These are phyloP conservation scores for Thecaphora thlaspeos DNA, from an alignment of 1,284 basidiomycete species.

Conservation along the genomic window DNA sequence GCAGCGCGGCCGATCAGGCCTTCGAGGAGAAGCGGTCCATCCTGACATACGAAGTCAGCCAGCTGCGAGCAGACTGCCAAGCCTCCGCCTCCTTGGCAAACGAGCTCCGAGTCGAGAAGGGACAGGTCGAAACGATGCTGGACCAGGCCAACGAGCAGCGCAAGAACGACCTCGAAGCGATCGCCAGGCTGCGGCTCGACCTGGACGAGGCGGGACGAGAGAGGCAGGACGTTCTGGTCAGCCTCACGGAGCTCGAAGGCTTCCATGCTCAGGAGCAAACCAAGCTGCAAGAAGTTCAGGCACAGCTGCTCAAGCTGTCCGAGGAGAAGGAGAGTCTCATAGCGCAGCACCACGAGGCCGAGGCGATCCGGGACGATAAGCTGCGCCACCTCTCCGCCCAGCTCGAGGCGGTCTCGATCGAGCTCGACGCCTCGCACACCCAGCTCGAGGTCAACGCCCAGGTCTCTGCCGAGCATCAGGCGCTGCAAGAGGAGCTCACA, in stretches of 20 bases:
- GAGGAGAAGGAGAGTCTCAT: background rate
- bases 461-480: too few species aligned
- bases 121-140: background rate
- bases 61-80: background rate
- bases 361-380: too few species aligned
- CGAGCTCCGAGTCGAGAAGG: background rate
- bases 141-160: background rate
- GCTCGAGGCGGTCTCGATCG: too few species aligned
- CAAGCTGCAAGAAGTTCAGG: background rate
- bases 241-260: background rate
- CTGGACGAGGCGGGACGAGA: background rate
- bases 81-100: too few species aligned
- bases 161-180: background rate
- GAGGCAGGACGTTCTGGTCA: background rate
- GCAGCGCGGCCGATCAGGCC: background rate
- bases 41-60: slow-evolving; percentile 2
- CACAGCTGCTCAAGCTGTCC: background rate
- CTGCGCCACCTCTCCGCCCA: too few species aligned
- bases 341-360: too few species aligned
- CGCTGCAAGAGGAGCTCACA: too few species aligned
- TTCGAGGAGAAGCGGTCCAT: background rate
- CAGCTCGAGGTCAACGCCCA: slow-evolving; percentile 1
- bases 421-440: background rate
- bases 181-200: background rate
- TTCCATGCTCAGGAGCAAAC: background rate